Evolutionary conservation across 345 rosid species (phyloP).

Genomic region (Viola odorata): DNA sequence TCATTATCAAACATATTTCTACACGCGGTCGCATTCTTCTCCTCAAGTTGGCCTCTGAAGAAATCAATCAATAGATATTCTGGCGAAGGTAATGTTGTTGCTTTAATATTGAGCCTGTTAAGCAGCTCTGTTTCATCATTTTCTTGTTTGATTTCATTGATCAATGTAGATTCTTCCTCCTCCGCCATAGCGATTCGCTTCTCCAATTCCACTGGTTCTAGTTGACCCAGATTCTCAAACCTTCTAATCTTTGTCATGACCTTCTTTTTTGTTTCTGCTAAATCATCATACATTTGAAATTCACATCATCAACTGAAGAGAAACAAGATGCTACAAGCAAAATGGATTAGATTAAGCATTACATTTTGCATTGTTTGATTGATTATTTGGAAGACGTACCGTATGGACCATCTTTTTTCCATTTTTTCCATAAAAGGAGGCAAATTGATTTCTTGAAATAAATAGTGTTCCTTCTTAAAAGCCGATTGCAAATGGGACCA

Average conservation of each 20-base stretch:
- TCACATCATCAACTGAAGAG: background rate
- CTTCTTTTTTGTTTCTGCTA: conserved; percentile 44
- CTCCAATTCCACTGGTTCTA: conserved; percentile 61
- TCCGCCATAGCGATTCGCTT: conserved; percentile 38
- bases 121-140: conserved; percentile 12
- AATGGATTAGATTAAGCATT: too few species aligned
- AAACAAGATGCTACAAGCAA: too few species aligned
- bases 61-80: conserved; percentile 45
- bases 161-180: conserved; percentile 20
- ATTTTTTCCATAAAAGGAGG: too few species aligned
- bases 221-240: conserved; percentile 31
- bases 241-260: conserved; percentile 29
- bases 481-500: too few species aligned
- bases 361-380: too few species aligned
- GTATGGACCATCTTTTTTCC: too few species aligned
- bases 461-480: too few species aligned
- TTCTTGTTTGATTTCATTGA: conserved; percentile 11
- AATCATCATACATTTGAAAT: background rate
- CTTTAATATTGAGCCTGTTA: conserved; percentile 1
- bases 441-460: too few species aligned
- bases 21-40: background rate
- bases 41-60: conserved; percentile 37
- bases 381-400: too few species aligned
- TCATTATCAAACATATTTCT: background rate
- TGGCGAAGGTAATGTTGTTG: conserved; percentile 8